These are phyloP conservation scores for Corylus americana DNA, from an alignment of 306 rosid species.

Conservation along the genomic window DNA sequence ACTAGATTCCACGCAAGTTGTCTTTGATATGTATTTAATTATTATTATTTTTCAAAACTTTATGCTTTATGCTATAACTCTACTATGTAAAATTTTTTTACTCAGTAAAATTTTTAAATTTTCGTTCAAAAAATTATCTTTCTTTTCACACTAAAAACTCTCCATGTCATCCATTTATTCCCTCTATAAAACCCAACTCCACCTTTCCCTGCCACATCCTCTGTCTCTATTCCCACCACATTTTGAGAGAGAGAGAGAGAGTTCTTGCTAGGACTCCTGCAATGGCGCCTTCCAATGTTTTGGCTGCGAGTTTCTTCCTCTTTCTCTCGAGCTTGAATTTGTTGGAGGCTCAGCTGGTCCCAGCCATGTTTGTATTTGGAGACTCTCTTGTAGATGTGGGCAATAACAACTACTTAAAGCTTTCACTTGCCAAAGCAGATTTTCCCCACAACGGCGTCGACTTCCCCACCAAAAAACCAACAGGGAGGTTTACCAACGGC, in stretches of 20 bases:
- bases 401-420: conserved; percentile 61
- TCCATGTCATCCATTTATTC: background rate
- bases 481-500: conserved; percentile 52
- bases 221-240: background rate
- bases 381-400: conserved; percentile 85
- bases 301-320: conserved; percentile 4
- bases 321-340: conserved; percentile 23
- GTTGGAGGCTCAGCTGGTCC: conserved; percentile 47
- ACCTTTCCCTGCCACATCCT: conserved; percentile 13
- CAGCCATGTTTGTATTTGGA: conserved; percentile 73
- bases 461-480: conserved; percentile 36
- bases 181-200: conserved; percentile 26
- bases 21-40: background rate
- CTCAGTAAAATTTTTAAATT: no score
- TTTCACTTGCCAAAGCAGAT: conserved; percentile 52
- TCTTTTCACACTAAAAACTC: conserved; percentile 36
- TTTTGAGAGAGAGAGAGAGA: background rate
- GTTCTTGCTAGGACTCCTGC: background rate
- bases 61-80: no score
- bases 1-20: no score
- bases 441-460: conserved; percentile 47
- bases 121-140: background rate
- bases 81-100: no score
- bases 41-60: no score
- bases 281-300: conserved; percentile 12